Conservation (phyloP, 1,284 basidiomycete genomes). For the Clitocybe nebularis region DNA sequence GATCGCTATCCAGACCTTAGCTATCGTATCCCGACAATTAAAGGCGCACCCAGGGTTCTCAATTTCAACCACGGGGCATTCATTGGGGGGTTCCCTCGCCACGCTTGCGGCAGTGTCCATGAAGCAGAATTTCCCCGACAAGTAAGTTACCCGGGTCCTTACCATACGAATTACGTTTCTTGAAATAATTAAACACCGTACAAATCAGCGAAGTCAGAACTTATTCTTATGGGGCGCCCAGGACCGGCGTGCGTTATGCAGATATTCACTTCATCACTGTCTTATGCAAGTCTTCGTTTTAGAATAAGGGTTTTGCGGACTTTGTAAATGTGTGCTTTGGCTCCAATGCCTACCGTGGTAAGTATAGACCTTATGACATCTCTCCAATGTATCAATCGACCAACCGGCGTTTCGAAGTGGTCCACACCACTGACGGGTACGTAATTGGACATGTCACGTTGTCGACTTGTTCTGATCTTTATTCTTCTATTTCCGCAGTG, state of each 20-base stretch:
- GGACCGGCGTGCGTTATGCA: constrained; percentile 32
- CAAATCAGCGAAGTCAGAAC: constrained; percentile 27
- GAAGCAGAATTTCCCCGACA: constrained; percentile 34
- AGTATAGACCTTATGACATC: not conserved
- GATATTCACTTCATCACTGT: constrained; percentile 4
- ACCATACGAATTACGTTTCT: not conserved
- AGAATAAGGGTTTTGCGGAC: constrained; percentile 40
- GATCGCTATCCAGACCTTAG: constrained; percentile 30
- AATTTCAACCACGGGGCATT: constrained; percentile 45
- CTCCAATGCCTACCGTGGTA: constrained; percentile 33
- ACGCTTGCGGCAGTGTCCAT: constrained; percentile 39
- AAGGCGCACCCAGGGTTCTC: constrained; percentile 29
- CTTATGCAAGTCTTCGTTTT: not conserved
- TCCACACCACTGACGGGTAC: constrained; percentile 43
- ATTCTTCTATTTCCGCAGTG: constrained; percentile 24
- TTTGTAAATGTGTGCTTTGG: constrained; percentile 38
- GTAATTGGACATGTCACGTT: not conserved
- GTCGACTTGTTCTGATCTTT: not conserved
- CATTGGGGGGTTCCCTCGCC: constrained; percentile 44
- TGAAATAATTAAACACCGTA: not conserved
- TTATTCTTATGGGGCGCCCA: constrained; percentile 47
- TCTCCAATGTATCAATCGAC: too few species aligned
- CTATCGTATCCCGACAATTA: constrained; percentile 24
- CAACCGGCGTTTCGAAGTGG: constrained; percentile 26
- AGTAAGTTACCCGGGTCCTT: too few species aligned